These are phyloP conservation scores for Nidularia pulvinata DNA, from an alignment of 768 basidiomycete species.

Conservation along the genomic window DNA sequence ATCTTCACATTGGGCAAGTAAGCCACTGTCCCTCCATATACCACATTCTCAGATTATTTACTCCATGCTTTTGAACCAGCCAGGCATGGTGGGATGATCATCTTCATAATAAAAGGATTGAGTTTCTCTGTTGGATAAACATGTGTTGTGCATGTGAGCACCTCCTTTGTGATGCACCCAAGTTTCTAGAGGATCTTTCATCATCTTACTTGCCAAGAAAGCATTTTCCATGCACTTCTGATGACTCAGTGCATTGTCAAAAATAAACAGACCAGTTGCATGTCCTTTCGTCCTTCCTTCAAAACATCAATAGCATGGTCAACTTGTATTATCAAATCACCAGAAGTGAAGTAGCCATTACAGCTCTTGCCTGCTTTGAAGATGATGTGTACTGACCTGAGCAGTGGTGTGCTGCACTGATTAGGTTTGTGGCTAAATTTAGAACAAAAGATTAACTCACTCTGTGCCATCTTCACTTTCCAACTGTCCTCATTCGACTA, in stretches of 20 bases:
- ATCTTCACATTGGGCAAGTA: conserved; percentile 17
- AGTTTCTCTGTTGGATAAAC: conserved; percentile 2
- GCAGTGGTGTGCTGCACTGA: background rate
- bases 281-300: conserved; percentile 18
- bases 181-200: conserved; percentile 11
- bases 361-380: conserved; percentile 25
- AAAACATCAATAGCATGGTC: conserved; percentile 25
- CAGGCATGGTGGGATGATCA: conserved; percentile 22
- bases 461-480: conserved; percentile 6
- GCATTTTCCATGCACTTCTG: conserved; percentile 20
- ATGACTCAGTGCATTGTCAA: conserved; percentile 12
- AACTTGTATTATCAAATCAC: conserved; percentile 19
- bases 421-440: background rate
- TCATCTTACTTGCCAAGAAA: conserved; percentile 23
- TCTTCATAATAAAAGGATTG: conserved; percentile 29
- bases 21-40: conserved; percentile 15
- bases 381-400: conserved; percentile 11
- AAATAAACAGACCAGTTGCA: conserved; percentile 20
- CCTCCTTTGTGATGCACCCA: conserved; percentile 10
- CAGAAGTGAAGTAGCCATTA: conserved; percentile 24
- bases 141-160: conserved; percentile 14
- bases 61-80: conserved; percentile 35
- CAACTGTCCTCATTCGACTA: conserved; percentile 9
- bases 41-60: conserved; percentile 21
- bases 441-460: conserved; percentile 9